Base-by-base conservation (phyloP, 2,329 filamentous ascomycete species). In the Aphanocladium album region DNA sequence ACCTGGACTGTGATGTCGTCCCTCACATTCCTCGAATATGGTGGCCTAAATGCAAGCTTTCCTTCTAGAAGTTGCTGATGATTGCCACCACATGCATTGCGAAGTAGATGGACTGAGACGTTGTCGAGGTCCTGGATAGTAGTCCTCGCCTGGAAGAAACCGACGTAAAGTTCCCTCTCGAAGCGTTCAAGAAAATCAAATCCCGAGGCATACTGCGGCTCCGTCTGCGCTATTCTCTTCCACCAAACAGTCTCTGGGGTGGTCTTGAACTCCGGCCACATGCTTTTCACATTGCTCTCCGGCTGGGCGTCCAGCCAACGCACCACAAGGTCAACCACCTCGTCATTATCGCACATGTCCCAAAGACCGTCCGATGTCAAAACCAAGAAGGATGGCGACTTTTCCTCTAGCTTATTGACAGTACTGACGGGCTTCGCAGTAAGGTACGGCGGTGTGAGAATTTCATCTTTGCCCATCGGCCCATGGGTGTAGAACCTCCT, bases 1-100 rank as follows among this genome's bases (percentile, higher is more conserved):
- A 92, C 89, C 73, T 92, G 87, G 9, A 92, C 87, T 0, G 89
- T 92, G 60, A 91, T 78, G 70, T 92, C 89, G 69, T 92, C 89
- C 64, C 87, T 84, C 41, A 69, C 66, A 46, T 65, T 64, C 64
- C 89, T 79, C 35, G 85, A 86, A 65, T 86, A 88, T 0, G 89
- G 89, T 64, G 85, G 85, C 4, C 85, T 83, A 19, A 90, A 79
- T 0, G 88, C 89, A 64, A 92, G 76, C 60, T 90, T 73, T 6
- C 87, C 89, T 64, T 83, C 87, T 19, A 92, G 75, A 80, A 90
- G 86, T 68, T 92, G 87, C 64, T 81, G 80, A 66, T 91, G 84
- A 62, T 84, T 87, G 21, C 89, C 89, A 47, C 89, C 89, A 23
- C 92, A 80, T 0, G 89, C 88, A 67, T 92, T 93, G 53, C 89